Evolutionary conservation across 345 rosid genomes (phyloP), one percentile per base, ranked within the genome.

Genomic region (Citrus hindsii): DNA sequence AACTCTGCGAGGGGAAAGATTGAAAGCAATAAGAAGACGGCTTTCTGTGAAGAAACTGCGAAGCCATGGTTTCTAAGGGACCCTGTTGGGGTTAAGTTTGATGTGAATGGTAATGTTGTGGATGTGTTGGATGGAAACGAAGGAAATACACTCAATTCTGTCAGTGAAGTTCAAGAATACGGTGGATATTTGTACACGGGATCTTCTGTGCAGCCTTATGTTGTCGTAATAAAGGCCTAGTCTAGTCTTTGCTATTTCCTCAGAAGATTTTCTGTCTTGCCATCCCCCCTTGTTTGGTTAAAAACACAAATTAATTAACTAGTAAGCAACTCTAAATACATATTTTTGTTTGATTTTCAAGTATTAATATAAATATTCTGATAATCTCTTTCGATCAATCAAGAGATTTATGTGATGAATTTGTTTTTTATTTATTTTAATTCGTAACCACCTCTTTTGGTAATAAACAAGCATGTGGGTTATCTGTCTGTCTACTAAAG

Each of bases 151-250:
- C 79, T 89, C 30, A 79, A 79, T 32, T 81, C 85, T 24, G 83
- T 86, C 0, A 87, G 89, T 63, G 91, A 89, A 76, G 82, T 89
- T 55, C 85, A 79, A 65, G 88, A 86, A 55, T 7, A 79, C 0
- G 46, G 55, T 58, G 87, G 81, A 2, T 13, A 14, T 2, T 71
- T 89, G 69, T 89, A 85, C 74, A 40, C 85, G 13, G 91, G 92
- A 24, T 88, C 91, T 25, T 79, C 80, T 3, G 56, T 60, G 1
- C 79, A 82, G 78, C 84, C 90, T 69, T 85, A 77, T 68, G 61
- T 86, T 21, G 86, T 84, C 0, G 27, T 80, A 2, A 42, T 74
- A 7, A 40, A 74, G 6, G 4, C 24, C 32, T n/a, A 62, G 58
- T 3, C 58, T 69, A 24, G 58, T 18, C 58, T 53, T n/a, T 51